These are phyloP conservation scores for Cydonia oblonga DNA, from an alignment of 331 rosid genomes.

Conservation along the genomic window DNA sequence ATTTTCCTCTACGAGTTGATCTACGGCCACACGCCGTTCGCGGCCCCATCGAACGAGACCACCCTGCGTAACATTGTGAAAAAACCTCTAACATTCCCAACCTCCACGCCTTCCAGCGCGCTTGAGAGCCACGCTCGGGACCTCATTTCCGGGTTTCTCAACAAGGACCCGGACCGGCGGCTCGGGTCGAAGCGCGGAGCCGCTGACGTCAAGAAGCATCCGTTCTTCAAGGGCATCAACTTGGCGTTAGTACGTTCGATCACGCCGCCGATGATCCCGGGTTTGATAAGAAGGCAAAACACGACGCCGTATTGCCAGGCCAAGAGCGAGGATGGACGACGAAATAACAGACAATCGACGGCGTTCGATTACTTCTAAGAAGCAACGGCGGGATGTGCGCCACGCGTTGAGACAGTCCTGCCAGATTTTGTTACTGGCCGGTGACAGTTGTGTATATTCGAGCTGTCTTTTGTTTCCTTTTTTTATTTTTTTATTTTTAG, in stretches of 20 bases:
- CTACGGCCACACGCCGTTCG: conserved; percentile 84
- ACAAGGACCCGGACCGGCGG: conserved; percentile 59
- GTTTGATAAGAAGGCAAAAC: conserved; percentile 16
- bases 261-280: conserved; percentile 61
- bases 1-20: conserved; percentile 74
- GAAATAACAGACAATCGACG: conserved; percentile 9
- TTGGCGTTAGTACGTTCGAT: conserved; percentile 61
- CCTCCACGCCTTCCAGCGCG: conserved; percentile 29
- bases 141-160: conserved; percentile 35
- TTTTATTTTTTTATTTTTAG: not conserved
- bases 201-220: conserved; percentile 73
- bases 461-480: conserved; percentile 17
- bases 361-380: conserved; percentile 65
- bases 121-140: conserved; percentile 77
- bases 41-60: conserved; percentile 56
- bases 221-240: conserved; percentile 60
- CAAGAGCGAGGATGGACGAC: not conserved
- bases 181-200: conserved; percentile 96
- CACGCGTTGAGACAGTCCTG: conserved; percentile 34
- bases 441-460: conserved; percentile 42
- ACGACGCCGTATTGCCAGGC: conserved; percentile 30
- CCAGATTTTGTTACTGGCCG: conserved; percentile 38
- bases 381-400: conserved; percentile 15
- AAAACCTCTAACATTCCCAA: conserved; percentile 48
- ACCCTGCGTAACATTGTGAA: conserved; percentile 60